Percentiles rank a stretch among this genome's conserved stretches.
phyloP scores from a whole-genome alignment of 2,329 filamentous ascomycete genomes.

The Nemania abortiva region DNA sequence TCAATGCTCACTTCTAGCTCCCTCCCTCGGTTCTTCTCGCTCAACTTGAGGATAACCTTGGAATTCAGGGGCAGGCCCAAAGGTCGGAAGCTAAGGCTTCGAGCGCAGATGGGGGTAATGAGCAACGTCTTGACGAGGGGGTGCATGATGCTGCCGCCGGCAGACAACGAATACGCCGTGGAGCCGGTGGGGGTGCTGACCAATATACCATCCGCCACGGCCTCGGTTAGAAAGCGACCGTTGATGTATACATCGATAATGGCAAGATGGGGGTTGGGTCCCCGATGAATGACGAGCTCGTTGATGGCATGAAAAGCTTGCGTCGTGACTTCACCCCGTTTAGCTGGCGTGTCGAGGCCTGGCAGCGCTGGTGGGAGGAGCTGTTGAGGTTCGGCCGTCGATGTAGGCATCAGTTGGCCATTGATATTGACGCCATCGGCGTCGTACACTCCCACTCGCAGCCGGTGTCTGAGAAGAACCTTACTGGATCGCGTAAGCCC shows the following conservation, averaged over 20 bases:
- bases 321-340: constrained; percentile 42
- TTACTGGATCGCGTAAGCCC: constrained; percentile 79
- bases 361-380: constrained; percentile 49
- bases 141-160: constrained; percentile 93
- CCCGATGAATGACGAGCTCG: constrained; percentile 93
- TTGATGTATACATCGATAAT: constrained; percentile 93
- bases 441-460: constrained; percentile 88
- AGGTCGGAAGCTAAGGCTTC: constrained; percentile 91
- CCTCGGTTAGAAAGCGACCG: constrained; percentile 89
- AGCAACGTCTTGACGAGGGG: constrained; percentile 89
- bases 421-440: constrained; percentile 72
- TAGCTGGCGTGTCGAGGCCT: constrained; percentile 18
- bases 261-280: constrained; percentile 88
- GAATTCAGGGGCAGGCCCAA: constrained; percentile 89
- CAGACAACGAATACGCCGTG: constrained; percentile 94
- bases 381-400: constrained; percentile 58
- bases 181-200: constrained; percentile 94
- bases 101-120: constrained; percentile 92
- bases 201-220: constrained; percentile 94
- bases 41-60: constrained; percentile 83
- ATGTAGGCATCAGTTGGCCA: constrained; percentile 62
- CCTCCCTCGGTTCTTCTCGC: constrained; percentile 80
- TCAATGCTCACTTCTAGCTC: constrained; percentile 86
- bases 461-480: constrained; percentile 85
- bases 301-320: constrained; percentile 81